Base-by-base conservation (phyloP, 441 rosid genomes). In the Omphalea diandra region DNA sequence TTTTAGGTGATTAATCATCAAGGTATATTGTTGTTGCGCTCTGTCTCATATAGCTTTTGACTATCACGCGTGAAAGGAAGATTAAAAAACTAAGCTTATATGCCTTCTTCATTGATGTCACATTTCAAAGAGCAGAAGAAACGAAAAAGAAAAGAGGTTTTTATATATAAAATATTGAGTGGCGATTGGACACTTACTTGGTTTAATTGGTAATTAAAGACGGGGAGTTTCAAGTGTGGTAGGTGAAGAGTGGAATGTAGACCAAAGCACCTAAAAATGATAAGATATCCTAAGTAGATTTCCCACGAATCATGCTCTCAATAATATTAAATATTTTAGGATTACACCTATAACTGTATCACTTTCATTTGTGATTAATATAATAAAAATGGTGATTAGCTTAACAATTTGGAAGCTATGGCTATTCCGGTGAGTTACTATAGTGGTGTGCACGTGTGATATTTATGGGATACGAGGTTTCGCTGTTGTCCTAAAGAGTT, bases 11-110 rank as follows among this genome's bases (percentile, higher is more conserved):
- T 35, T 31, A 33, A 56, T 24, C 35, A n/a, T 9, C 27, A 17
- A 33, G 61, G 11, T 38, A 18, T 35, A 8, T 29, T 22, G 59
- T 7, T 81, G 81, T 84, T 74, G 85, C 77, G 75, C 35, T 82
- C 73, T 80, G 74, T 77, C 79, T 65, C 67, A 6, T 22, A 17
- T 24, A 22, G 36, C 76, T 81, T 82, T 79, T 72, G 78, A 77
- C 67, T 20, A 57, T 62, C 84, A 74, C 80, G 83, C 83, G 78
- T 75, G 79, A 63, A 27, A 26, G 26, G 15, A n/a, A 29, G 52
- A 43, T 64, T 65, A 70, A 61, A 70, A 61, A 36, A 50, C 59
- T 55, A 55, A 58, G 55, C 56, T 56, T 67, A n/a, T n/a, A n/a
- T n/a, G n/a, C n/a, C n/a, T n/a, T n/a, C n/a, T n/a, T n/a, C n/a